Evolutionary conservation across 139 green algal genomes (phyloP).

Genomic region (Pleodorina starrii): DNA sequence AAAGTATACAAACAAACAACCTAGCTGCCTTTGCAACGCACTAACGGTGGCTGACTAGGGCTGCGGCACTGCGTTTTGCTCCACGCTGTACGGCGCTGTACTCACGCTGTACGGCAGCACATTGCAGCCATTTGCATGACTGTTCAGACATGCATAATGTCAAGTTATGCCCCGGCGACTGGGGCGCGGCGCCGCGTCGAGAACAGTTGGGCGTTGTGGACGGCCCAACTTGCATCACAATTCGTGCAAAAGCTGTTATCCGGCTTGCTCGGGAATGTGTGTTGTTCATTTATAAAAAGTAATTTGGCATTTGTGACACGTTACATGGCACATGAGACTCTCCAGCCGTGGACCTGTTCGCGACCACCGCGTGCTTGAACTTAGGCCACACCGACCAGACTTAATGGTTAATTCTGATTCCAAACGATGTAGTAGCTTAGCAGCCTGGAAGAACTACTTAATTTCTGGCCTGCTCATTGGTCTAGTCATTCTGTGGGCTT

Average conservation of each 20-base stretch:
- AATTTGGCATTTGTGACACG: too few species aligned
- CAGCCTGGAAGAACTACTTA: not conserved
- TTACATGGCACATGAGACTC: not conserved
- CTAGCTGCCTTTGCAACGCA: not conserved
- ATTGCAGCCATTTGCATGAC: too few species aligned
- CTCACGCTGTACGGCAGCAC: too few species aligned
- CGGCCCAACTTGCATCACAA: too few species aligned
- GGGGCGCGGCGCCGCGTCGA: too few species aligned
- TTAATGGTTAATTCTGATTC: constrained; percentile 14
- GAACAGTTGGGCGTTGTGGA: too few species aligned
- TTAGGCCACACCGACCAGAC: not conserved
- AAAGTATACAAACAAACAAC: not conserved
- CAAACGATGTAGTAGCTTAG: too few species aligned
- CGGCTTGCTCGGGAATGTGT: too few species aligned
- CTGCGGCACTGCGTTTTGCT: not conserved
- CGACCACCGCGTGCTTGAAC: not conserved
- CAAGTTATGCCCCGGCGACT: too few species aligned
- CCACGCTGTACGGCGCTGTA: not conserved
- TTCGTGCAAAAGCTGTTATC: too few species aligned
- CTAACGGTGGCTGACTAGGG: not conserved
- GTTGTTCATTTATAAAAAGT: not conserved
- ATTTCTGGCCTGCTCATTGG: not conserved
- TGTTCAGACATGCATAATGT: too few species aligned
- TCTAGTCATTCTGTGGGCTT: not conserved
- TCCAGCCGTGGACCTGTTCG: not conserved